These are phyloP conservation scores for Flaveria ramosissima DNA, from an alignment of 129 eudicot species.

Conservation along the genomic window DNA sequence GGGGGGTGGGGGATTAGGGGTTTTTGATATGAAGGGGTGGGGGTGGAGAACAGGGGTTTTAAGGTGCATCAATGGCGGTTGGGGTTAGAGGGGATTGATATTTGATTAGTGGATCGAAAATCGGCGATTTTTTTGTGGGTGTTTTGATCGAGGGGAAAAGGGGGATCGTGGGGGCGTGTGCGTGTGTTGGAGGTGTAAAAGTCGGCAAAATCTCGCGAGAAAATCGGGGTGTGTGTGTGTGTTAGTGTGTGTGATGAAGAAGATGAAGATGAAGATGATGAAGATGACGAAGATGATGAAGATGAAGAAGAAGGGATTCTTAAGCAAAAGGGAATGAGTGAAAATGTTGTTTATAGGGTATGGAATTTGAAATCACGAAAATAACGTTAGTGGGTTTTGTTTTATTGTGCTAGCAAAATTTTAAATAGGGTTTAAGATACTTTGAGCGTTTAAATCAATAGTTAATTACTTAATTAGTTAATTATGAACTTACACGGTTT, in stretches of 20 bases:
- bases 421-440: slow-evolving; percentile 3
- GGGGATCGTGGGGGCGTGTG: slow-evolving; percentile 30
- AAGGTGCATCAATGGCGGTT: slow-evolving; percentile 30
- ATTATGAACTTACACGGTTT: no score
- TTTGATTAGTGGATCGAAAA: background rate
- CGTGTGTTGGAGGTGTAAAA: slow-evolving; percentile 13
- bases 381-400: slow-evolving; percentile 33
- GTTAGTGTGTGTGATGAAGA: background rate
- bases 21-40: background rate
- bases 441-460: slow-evolving; percentile 10
- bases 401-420: background rate
- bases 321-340: background rate
- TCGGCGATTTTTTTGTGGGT: no score
- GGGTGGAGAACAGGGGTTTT: background rate
- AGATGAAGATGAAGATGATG: slow-evolving; percentile 6
- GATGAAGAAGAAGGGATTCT: background rate
- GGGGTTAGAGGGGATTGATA: slow-evolving; percentile 7
- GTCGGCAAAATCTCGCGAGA: slow-evolving; percentile 29
- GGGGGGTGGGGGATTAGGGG: background rate
- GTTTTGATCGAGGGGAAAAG: slow-evolving; percentile 8
- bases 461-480: no score
- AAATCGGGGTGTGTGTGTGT: slow-evolving; percentile 9
- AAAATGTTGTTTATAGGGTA: slow-evolving; percentile 22
- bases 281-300: slow-evolving; percentile 5
- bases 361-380: slow-evolving; percentile 28